These are phyloP conservation scores for Harringtonia aguacate DNA, from an alignment of 2,329 filamentous ascomycete genomes.

Conservation along the genomic window DNA sequence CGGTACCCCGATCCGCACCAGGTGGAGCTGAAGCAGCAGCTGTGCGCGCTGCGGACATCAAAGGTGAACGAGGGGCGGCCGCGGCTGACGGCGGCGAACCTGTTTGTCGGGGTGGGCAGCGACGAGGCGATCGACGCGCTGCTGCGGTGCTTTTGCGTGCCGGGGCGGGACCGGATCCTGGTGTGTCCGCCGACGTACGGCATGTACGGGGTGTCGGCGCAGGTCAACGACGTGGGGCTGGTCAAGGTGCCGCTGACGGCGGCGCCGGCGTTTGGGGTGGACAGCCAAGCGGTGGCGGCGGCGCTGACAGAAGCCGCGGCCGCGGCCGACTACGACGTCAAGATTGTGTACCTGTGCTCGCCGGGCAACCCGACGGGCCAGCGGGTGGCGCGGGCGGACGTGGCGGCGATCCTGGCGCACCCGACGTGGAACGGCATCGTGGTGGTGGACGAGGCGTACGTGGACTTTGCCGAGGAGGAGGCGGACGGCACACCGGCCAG, in stretches of 20 bases:
- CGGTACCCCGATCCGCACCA: constrained; percentile 97
- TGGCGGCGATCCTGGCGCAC: constrained; percentile 67
- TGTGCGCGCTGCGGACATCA: constrained; percentile 82
- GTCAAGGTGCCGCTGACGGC: constrained; percentile 75
- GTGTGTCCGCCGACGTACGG: constrained; percentile 96
- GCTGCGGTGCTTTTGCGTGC: constrained; percentile 84
- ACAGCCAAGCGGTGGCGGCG: constrained; percentile 56
- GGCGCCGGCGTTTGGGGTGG: constrained; percentile 62
- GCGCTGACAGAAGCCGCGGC: constrained; percentile 31
- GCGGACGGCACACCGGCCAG: constrained; percentile 38
- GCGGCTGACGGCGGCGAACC: constrained; percentile 65
- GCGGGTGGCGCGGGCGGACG: constrained; percentile 63
- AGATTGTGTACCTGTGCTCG: constrained; percentile 85
- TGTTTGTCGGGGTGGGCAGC: constrained; percentile 92
- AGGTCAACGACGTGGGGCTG: constrained; percentile 83
- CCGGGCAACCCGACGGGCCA: constrained; percentile 90
- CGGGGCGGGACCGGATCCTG: constrained; percentile 79
- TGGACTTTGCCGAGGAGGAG: constrained; percentile 64
- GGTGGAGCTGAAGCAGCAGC: constrained; percentile 67
- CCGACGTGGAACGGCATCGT: constrained; percentile 92
- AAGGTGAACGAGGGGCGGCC: constrained; percentile 65
- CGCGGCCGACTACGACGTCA: constrained; percentile 48
- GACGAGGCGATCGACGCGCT: constrained; percentile 96
- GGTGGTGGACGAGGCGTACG: constrained; percentile 87
- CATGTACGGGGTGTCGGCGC: constrained; percentile 93